A percentile compares a stretch with the other conserved stretches of the same genome.
Conservation (phyloP, 805 yeast species). For the Debaryomyces castellii region DNA sequence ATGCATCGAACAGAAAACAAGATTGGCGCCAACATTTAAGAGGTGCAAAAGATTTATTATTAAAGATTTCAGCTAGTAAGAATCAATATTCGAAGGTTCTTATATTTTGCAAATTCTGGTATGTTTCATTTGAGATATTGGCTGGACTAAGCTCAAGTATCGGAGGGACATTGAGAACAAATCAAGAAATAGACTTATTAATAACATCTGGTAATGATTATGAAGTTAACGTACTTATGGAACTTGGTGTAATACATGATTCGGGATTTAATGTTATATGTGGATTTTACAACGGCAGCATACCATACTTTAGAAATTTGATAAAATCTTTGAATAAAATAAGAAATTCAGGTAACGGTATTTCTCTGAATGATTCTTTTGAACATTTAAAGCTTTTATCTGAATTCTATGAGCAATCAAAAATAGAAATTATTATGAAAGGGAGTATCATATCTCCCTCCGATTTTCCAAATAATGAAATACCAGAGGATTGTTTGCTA, state of each 20-base stretch:
- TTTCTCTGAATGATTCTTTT: conserved; percentile 17
- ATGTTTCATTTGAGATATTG: conserved; percentile 50
- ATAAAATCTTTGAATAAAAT: conserved; percentile 33
- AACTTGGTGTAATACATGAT: conserved; percentile 39
- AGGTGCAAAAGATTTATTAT: conserved; percentile 61
- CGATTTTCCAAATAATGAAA: conserved; percentile 24
- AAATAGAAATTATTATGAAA: conserved; percentile 27
- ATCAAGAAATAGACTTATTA: conserved; percentile 43
- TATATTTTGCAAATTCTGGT: conserved; percentile 59
- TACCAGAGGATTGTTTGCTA: conserved; percentile 20
- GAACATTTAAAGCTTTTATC: conserved; percentile 26
- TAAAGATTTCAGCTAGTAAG: conserved; percentile 33
- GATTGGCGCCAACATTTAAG: conserved; percentile 65
- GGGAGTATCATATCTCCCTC: conserved; percentile 26
- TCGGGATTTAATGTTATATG: conserved; percentile 49
- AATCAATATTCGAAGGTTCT: conserved; percentile 36
- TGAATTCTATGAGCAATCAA: conserved; percentile 26
- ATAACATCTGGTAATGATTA: conserved; percentile 25
- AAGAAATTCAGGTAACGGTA: conserved; percentile 13
- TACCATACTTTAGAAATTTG: conserved; percentile 35
- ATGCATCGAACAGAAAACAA: conserved; percentile 51
- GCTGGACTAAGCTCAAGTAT: conserved; percentile 53
- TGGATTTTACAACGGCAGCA: conserved; percentile 47
- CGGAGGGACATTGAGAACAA: conserved; percentile 55
- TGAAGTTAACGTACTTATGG: conserved; percentile 35